These are phyloP conservation scores for Dorcoceras hygrometricum DNA, from an alignment of 257 asterid species.

Conservation along the genomic window DNA sequence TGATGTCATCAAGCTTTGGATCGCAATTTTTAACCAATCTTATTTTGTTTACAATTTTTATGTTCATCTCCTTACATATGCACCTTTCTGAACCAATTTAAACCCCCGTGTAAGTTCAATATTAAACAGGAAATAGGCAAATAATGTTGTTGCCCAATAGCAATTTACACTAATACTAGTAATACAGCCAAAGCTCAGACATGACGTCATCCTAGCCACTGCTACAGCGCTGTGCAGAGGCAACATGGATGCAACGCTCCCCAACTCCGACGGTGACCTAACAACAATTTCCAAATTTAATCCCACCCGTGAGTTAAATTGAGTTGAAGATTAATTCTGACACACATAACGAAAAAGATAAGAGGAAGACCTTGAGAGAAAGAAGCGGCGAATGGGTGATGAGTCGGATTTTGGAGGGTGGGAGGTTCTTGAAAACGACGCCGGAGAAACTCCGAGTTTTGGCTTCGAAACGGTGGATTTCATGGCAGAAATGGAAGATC, in stretches of 20 bases:
- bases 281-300: conserved; percentile 9
- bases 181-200: too few relatives aligned
- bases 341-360: not conserved
- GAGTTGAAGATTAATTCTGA: not conserved
- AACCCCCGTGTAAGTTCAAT: not conserved
- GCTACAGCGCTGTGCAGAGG: conserved; percentile 94
- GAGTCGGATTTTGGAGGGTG: not conserved
- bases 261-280: conserved; percentile 79
- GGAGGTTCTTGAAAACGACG: conserved; percentile 32
- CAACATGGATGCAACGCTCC: conserved; percentile 68
- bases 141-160: not conserved
- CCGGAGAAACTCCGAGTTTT: conserved; percentile 32
- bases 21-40: too few relatives aligned
- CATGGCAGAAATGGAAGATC: conserved; percentile 30
- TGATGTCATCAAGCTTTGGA: too few relatives aligned
- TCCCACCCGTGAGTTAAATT: not conserved
- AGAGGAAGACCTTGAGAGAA: conserved; percentile 33
- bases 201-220: conserved; percentile 90
- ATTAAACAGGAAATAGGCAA: too few relatives aligned
- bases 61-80: too few relatives aligned
- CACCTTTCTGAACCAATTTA: not conserved
- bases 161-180: too few relatives aligned
- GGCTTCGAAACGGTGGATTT: conserved; percentile 40
- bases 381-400: conserved; percentile 37
- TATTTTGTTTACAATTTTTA: not conserved